Conservation (phyloP, 2,329 filamentous ascomycete species). For the Colletotrichum siamense region DNA sequence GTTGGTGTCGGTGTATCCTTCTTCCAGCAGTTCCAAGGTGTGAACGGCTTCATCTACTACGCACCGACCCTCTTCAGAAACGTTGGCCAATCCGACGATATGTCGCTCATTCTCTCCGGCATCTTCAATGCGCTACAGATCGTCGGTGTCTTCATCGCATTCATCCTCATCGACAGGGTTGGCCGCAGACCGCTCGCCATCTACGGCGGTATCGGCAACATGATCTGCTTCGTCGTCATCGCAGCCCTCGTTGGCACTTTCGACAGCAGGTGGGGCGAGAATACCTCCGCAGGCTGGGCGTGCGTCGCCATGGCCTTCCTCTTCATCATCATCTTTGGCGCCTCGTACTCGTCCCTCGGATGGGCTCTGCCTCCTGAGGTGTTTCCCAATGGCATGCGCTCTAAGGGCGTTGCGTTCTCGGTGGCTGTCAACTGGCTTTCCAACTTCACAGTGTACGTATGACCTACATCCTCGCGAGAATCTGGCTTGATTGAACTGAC, state of each 20-base stretch:
- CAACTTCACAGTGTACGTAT: slow-evolving; percentile 38
- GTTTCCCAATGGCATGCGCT: neutral
- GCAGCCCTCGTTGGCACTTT: neutral
- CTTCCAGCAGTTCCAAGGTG: slow-evolving; percentile 26
- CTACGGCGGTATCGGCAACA: slow-evolving; percentile 31
- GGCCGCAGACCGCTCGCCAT: slow-evolving; percentile 38
- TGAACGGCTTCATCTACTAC: slow-evolving; percentile 29
- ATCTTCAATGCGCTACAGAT: slow-evolving; percentile 41
- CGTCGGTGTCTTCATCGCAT: slow-evolving; percentile 29
- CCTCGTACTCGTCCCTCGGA: slow-evolving; percentile 26
- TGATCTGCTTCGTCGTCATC: neutral
- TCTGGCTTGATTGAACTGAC: neutral
- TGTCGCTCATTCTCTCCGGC: slow-evolving; percentile 35
- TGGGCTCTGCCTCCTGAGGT: neutral
- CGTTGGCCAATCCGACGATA: slow-evolving; percentile 30
- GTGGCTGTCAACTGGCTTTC: slow-evolving; percentile 58
- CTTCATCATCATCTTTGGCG: slow-evolving; percentile 34
- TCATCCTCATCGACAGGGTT: slow-evolving; percentile 47
- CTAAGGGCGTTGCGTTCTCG: slow-evolving; percentile 27
- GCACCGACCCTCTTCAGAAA: slow-evolving; percentile 31
- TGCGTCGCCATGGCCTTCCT: slow-evolving; percentile 25
- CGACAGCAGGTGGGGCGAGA: neutral
- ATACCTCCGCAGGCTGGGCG: neutral
- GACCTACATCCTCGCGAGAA: fast-evolving
- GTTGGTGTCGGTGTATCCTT: slow-evolving; percentile 37